Evolutionary conservation across 2,329 filamentous ascomycete genomes (phyloP), one percentile per base, ranked within the genome.

Genomic region (Aureobasidium zeae): DNA sequence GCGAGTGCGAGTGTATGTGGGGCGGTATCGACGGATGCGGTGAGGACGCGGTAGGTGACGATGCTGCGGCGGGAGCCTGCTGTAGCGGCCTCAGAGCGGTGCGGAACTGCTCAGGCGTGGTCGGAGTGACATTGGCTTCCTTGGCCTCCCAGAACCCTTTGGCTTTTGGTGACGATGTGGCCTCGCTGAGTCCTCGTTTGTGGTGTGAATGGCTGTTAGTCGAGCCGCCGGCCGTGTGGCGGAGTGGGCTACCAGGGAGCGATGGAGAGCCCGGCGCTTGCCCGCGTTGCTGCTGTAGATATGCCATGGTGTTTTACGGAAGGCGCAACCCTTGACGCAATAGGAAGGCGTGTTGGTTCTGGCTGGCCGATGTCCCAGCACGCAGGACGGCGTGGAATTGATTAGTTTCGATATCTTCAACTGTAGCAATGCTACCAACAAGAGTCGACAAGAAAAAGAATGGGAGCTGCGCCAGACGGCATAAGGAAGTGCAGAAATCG

Each of bases 1-100:
- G 46, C 34, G 35, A 48, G 45, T 44, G 45, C 44, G 26, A 48
- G 25, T 49, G 22, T 43, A 48, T 20, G 47, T 47, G 34, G 13
- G 29, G 28, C n/a, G n/a, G n/a, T n/a, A n/a, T n/a, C 16, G 16
- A 13, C 22, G 30, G 22, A 21, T 33, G 29, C 22, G 39, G 30
- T 21, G 39, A 34, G 22, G 38, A 15, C 25, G 37, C 13, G 16
- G 22, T 34, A 11, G 48, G 29, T 19, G 43, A 32, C n/a, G n/a
- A n/a, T n/a, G n/a, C n/a, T 26, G 37, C 35, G 21, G 43, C 47
- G 3, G 48, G 48, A 19, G 46, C 48, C 31, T 50, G 48, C 29
- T 44, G 47, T 11, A 50, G 30, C 13, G 48, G 46, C 28, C 46
- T 32, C 6, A 50, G 44, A 16, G 46, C 48, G 12, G 43, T 42